Percentiles rank a stretch among this genome's conserved stretches.
Conservation (phyloP, 2,329 filamentous ascomycete genomes). For the Penicillium sclerotiorum region DNA sequence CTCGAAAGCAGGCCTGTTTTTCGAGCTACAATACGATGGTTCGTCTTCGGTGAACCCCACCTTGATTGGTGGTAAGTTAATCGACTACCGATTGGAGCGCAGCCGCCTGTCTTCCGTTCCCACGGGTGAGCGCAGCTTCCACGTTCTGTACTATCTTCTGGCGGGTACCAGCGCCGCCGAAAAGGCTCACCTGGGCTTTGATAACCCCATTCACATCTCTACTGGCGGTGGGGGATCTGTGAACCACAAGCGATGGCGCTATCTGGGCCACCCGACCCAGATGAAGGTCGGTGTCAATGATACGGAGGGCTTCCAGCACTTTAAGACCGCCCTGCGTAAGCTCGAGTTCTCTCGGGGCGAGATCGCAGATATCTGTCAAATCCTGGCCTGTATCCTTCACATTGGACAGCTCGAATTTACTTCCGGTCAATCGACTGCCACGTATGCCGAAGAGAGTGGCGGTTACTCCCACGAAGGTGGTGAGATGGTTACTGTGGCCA, state of each 20-base stretch:
- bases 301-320: constrained; percentile 90
- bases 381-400: constrained; percentile 91
- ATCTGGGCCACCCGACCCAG: constrained; percentile 93
- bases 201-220: constrained; percentile 47
- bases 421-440: constrained; percentile 76
- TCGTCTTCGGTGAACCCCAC: constrained; percentile 80
- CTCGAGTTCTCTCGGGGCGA: constrained; percentile 91
- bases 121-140: constrained; percentile 94
- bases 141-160: constrained; percentile 92
- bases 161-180: constrained; percentile 89
- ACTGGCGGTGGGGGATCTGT: constrained; percentile 49
- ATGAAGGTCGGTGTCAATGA: constrained; percentile 97
- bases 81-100: constrained; percentile 90
- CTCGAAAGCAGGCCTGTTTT: constrained; percentile 92
- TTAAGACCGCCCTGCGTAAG: constrained; percentile 93
- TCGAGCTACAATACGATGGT: constrained; percentile 95
- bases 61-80: constrained; percentile 88
- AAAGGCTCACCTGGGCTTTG: constrained; percentile 78
- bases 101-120: constrained; percentile 90
- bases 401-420: constrained; percentile 96
- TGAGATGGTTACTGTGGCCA: constrained; percentile 81
- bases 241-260: constrained; percentile 86
- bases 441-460: constrained; percentile 84
- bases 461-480: constrained; percentile 95
- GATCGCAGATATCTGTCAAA: constrained; percentile 95